phyloP scores from a whole-genome alignment of 2,329 filamentous ascomycete species.

The Beauveria bassiana region DNA sequence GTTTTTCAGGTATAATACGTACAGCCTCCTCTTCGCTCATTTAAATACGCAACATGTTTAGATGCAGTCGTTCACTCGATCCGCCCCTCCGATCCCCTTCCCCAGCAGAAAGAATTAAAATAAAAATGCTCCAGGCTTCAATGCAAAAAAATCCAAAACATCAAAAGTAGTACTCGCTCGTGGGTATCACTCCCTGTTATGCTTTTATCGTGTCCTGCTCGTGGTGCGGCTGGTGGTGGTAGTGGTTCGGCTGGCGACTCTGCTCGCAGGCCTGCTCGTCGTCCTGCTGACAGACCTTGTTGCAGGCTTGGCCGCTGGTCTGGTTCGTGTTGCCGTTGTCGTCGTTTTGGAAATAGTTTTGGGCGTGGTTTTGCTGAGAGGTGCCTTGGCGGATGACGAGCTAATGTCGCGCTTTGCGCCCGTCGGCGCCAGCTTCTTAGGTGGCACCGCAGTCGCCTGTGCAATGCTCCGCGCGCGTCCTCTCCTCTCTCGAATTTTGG shows the following conservation, averaged over 20 bases:
- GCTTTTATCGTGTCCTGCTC: slow-evolving; percentile 7
- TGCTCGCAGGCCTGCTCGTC: slow-evolving; percentile 4
- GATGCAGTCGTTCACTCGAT: slow-evolving; percentile 3
- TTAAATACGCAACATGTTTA: not conserved
- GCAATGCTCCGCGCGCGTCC: slow-evolving; percentile 63
- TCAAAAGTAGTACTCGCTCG: not conserved
- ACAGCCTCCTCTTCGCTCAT: slow-evolving; percentile 1
- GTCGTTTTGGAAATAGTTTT: slow-evolving; percentile 1
- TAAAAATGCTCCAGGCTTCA: slow-evolving; percentile 1
- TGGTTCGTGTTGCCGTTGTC: not conserved
- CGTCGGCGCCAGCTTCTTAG: slow-evolving; percentile 45
- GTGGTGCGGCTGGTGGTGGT: slow-evolving; percentile 1
- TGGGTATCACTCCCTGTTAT: slow-evolving; percentile 1
- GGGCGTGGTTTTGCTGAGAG: slow-evolving; percentile 4
- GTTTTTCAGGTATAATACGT: not conserved
- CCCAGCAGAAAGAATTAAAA: not conserved
- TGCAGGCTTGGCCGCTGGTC: not conserved
- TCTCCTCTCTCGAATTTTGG: slow-evolving; percentile 64
- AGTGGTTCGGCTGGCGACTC: not conserved
- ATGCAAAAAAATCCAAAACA: not conserved
- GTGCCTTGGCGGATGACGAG: slow-evolving; percentile 32
- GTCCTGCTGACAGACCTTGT: slow-evolving; percentile 5
- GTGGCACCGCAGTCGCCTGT: slow-evolving; percentile 45
- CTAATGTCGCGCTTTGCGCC: slow-evolving; percentile 39
- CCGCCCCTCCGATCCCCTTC: not conserved